Evolutionary conservation across 139 green algal species (phyloP).

Genomic region (Haematococcus sp.): DNA sequence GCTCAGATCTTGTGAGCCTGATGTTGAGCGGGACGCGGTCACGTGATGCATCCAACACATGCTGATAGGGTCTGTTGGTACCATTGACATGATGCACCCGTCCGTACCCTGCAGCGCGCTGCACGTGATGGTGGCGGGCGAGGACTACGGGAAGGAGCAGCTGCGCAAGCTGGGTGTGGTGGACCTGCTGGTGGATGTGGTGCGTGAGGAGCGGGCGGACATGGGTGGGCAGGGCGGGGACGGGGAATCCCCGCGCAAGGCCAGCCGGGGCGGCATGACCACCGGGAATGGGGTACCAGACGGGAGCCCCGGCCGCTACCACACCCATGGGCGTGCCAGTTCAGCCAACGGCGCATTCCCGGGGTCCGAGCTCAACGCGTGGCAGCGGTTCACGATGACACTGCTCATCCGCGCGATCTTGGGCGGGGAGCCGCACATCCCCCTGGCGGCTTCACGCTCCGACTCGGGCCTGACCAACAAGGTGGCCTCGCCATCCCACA

Average conservation of each 20-base stretch:
- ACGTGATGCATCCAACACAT: no score
- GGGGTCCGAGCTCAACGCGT: slow-evolving; percentile 1
- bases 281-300: neutral
- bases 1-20: no score
- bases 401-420: slow-evolving; percentile 27
- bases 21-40: no score
- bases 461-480: neutral
- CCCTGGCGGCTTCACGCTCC: no score
- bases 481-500: neutral
- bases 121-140: slow-evolving; percentile 31
- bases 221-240: neutral
- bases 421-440: neutral
- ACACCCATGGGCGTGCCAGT: neutral
- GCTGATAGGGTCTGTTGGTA: no score
- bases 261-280: neutral
- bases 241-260: neutral
- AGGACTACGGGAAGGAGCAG: slow-evolving; percentile 29
- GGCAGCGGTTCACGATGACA: slow-evolving; percentile 26
- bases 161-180: slow-evolving; percentile 25
- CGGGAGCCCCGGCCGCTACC: neutral
- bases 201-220: slow-evolving; percentile 6
- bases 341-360: neutral
- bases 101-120: slow-evolving; percentile 38
- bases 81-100: no score
- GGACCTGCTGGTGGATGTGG: slow-evolving; percentile 10